Evolutionary conservation across 2,329 filamentous ascomycete species (phyloP).

Genomic region (Leptosphaerulina australis): DNA sequence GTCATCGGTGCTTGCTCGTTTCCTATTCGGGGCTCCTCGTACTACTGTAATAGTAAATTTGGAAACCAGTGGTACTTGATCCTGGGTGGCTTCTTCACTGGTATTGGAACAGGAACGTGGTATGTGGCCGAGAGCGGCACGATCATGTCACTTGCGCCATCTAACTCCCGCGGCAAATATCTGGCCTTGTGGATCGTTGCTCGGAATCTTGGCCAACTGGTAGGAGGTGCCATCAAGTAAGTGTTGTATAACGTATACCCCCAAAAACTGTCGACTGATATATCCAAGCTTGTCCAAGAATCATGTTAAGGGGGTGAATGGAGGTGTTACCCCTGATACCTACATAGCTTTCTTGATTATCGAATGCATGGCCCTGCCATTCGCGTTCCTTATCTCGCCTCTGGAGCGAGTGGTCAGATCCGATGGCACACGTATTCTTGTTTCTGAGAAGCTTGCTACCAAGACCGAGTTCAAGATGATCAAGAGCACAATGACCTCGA

Average conservation of each 20-base stretch:
- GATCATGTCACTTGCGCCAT: constrained; percentile 57
- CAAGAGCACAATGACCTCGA: constrained; percentile 44
- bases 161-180: constrained; percentile 56
- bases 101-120: constrained; percentile 52
- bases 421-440: constrained; percentile 53
- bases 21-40: constrained; percentile 55
- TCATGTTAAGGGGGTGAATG: constrained; percentile 35
- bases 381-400: constrained; percentile 55
- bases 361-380: constrained; percentile 54
- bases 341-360: constrained; percentile 58
- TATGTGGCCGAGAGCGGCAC: constrained; percentile 58
- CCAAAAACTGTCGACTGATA: neutral
- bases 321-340: constrained; percentile 53
- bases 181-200: constrained; percentile 57
- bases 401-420: constrained; percentile 55
- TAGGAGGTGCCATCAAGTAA: constrained; percentile 54
- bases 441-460: constrained; percentile 50
- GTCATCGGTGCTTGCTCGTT: constrained; percentile 53
- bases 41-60: constrained; percentile 58
- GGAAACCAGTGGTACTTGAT: constrained; percentile 55
- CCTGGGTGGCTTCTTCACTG: constrained; percentile 34
- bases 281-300: constrained; percentile 32
- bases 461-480: constrained; percentile 52
- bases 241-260: neutral
- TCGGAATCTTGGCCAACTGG: constrained; percentile 55